Conservation (phyloP, 1,139 yeast genomes). For the Petasospora fabianii region DNA sequence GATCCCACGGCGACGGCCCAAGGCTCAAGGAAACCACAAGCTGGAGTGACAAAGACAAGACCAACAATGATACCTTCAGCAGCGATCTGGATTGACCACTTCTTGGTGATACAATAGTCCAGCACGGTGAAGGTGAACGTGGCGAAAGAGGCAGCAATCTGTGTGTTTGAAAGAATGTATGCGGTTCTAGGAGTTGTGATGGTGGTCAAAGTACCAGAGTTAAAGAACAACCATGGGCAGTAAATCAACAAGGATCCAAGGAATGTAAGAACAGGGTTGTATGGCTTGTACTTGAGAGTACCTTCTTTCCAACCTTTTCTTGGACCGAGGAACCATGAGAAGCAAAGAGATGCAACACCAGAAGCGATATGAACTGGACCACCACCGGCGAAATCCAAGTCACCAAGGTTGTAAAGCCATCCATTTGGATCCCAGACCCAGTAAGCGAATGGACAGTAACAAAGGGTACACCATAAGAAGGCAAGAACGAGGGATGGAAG, state of each 20-base stretch:
- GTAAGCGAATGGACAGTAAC: constrained; percentile 44
- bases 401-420: constrained; percentile 41
- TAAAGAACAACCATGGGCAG: constrained; percentile 52
- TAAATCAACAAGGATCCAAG: constrained; percentile 47
- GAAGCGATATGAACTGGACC: constrained; percentile 48
- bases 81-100: constrained; percentile 43
- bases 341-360: constrained; percentile 42
- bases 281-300: constrained; percentile 31
- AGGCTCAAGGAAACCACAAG: constrained; percentile 48
- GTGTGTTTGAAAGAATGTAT: constrained; percentile 46
- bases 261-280: constrained; percentile 40
- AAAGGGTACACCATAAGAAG: constrained; percentile 39
- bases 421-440: constrained; percentile 46
- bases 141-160: constrained; percentile 45
- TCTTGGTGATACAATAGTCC: constrained; percentile 37
- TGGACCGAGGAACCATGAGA: constrained; percentile 39
- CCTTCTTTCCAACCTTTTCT: constrained; percentile 36
- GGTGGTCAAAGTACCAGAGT: constrained; percentile 45
- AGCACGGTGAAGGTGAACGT: constrained; percentile 35
- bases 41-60: constrained; percentile 48
- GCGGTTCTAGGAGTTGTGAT: constrained; percentile 42
- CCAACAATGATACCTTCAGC: constrained; percentile 50
- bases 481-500: constrained; percentile 41
- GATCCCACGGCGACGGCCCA: constrained; percentile 47
- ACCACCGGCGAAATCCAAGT: constrained; percentile 47